Base-by-base conservation (phyloP, 306 rosid species). In the Lupinus albus region DNA sequence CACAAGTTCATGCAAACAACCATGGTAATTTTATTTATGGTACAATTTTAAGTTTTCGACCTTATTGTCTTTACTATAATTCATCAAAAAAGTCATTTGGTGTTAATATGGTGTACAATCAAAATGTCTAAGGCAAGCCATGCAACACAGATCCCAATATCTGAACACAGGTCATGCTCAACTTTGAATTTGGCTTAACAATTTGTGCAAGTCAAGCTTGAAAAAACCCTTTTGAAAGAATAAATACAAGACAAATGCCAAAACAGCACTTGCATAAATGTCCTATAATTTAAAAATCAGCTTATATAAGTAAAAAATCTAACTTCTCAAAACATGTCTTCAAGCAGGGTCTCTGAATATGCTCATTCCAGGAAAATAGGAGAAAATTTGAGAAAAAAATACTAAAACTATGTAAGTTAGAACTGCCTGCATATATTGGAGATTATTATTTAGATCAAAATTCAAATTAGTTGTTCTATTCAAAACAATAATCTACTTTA, bases 251-350 rank as follows among this genome's bases (percentile, higher is more conserved):
- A 16, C 14, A 7, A 6, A 16, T 65, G 56, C 69, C 39, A 46
- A 13, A 0, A 5, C 44, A 14, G 11, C 45, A 11, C 35, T 18
- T 25, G 21, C 20, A 63, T 44, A n/a, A 54, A 45, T 3, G 16
- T 44, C 17, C 13, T 12, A 55, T 52, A 30, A 14, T 25, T 35
- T 0, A 35, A 30, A 28, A n/a, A 28, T 9, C 70, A 50, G 30
- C 21, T 36, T 17, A 36, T 9, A 52, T 38, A 11, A 4, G 17
- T 12, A 51, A 1, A 36, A 36, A 42, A 38, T 18, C 15, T 14
- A 35, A 15, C 64, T 59, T 4, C 63, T 68, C 73, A 53, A 53
- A 51, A 39, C 45, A 20, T 38, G 10, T 36, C n/a, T 38, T 51
- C 9, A 36, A 17, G 64, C 11, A 38, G 30, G 4, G 28, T 52